These are phyloP conservation scores for Globisporangium viniferum DNA, from an alignment of 352 stramenopile species.

Conservation along the genomic window DNA sequence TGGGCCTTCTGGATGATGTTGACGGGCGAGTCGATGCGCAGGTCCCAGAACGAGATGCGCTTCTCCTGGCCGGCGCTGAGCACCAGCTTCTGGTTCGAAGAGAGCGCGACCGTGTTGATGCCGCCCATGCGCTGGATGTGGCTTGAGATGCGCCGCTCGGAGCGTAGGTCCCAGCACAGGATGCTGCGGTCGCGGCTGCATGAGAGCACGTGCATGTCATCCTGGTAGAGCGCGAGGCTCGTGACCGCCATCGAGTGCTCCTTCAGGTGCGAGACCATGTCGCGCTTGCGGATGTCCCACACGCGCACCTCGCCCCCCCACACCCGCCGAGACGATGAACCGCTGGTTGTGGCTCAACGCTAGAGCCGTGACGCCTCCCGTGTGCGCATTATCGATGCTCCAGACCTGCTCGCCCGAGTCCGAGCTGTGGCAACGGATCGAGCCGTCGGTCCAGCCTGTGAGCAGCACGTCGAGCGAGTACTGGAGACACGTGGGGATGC, in stretches of 20 bases:
- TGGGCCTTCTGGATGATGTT: slow-evolving; percentile 72
- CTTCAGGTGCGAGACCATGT: slow-evolving; percentile 90
- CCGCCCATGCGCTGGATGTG: slow-evolving; percentile 93
- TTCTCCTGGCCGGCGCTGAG: slow-evolving; percentile 91
- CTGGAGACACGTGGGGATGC: slow-evolving; percentile 67
- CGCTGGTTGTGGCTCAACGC: slow-evolving; percentile 89
- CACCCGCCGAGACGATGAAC: slow-evolving; percentile 80
- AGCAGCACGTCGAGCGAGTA: slow-evolving; percentile 88
- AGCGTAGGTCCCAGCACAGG: slow-evolving; percentile 91
- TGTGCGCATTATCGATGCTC: slow-evolving; percentile 90
- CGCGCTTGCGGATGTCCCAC: slow-evolving; percentile 90
- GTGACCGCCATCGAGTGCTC: slow-evolving; percentile 90
- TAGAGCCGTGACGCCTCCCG: slow-evolving; percentile 86
- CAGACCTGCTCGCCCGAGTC: slow-evolving; percentile 84
- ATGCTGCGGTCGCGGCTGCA: slow-evolving; percentile 89
- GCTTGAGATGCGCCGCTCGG: slow-evolving; percentile 79
- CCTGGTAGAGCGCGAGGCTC: slow-evolving; percentile 80
- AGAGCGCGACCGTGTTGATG: slow-evolving; percentile 91
- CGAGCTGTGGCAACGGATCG: slow-evolving; percentile 83
- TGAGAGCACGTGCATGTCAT: slow-evolving; percentile 89
- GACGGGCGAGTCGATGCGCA: slow-evolving; percentile 83
- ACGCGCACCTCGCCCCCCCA: slow-evolving; percentile 86
- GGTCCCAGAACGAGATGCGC: slow-evolving; percentile 91
- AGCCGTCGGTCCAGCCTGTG: slow-evolving; percentile 89
- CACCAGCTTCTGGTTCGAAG: slow-evolving; percentile 82